phyloP scores from a whole-genome alignment of 2,329 filamentous ascomycete species.

The Domatiomyces catenatus region DNA sequence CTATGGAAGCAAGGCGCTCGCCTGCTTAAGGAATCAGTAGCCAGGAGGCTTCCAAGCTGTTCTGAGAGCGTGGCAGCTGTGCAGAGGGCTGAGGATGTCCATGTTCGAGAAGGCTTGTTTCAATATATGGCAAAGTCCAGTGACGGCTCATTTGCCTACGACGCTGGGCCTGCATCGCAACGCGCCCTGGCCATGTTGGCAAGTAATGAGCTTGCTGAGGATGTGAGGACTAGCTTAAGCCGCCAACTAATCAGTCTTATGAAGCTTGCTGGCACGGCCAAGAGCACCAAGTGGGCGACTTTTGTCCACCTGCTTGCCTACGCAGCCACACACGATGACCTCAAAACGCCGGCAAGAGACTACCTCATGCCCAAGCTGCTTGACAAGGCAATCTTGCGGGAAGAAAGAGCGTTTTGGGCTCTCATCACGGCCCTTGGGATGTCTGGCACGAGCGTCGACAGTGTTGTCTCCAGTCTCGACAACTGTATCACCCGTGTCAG shows the following conservation, averaged over 20 bases:
- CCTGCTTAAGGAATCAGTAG: conserved; percentile 59
- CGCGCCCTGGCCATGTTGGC: conserved; percentile 50
- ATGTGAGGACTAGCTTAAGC: conserved; percentile 42
- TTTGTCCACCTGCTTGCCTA: neutral
- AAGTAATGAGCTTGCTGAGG: conserved; percentile 27
- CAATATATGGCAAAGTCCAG: conserved; percentile 46
- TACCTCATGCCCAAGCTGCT: conserved; percentile 36
- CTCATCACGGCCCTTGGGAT: conserved; percentile 5
- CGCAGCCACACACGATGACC: conserved; percentile 19
- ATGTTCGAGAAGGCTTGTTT: conserved; percentile 65
- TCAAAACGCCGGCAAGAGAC: conserved; percentile 22
- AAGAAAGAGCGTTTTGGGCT: conserved; percentile 23
- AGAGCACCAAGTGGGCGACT: conserved; percentile 67
- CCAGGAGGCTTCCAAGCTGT: conserved; percentile 61
- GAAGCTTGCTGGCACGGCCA: conserved; percentile 62
- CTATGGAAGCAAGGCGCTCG: conserved; percentile 57
- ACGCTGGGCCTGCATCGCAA: conserved; percentile 64
- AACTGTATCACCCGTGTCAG: conserved; percentile 66
- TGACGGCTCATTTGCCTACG: conserved; percentile 37
- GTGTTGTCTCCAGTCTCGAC: conserved; percentile 42
- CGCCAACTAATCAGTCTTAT: conserved; percentile 72
- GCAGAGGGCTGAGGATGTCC: conserved; percentile 52
- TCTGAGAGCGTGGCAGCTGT: conserved; percentile 67
- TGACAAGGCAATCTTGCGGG: conserved; percentile 26
- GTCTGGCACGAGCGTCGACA: neutral